Conservation (phyloP, 345 rosid genomes). For the rapeseed (Brassica napus) region DNA sequence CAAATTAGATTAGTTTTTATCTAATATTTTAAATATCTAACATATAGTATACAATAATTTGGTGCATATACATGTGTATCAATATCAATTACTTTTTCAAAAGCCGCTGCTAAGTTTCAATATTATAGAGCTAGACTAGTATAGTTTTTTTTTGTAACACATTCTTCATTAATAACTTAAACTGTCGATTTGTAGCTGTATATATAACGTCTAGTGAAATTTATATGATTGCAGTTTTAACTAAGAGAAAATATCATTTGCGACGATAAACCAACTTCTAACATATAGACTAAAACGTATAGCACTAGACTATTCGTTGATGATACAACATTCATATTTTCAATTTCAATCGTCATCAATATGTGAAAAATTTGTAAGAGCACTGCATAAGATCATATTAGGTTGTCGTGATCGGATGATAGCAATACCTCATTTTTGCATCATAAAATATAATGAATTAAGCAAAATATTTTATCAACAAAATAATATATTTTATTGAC, state of each 20-base stretch:
- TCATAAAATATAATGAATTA: conserved; percentile 21
- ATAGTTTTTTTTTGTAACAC: no score
- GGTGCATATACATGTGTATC: not conserved
- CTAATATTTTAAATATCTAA: not conserved
- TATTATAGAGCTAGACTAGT: not conserved
- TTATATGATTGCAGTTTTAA: not conserved
- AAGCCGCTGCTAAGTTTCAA: not conserved
- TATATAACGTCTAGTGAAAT: not conserved
- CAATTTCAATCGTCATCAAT: conserved; percentile 1
- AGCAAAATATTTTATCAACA: not conserved
- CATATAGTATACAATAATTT: not conserved
- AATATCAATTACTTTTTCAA: not conserved
- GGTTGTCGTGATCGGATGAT: conserved; percentile 30
- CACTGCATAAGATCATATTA: conserved; percentile 10
- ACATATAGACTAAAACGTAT: not conserved
- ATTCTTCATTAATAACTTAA: no score
- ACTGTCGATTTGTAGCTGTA: not conserved
- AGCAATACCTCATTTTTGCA: conserved; percentile 43
- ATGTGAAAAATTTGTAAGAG: conserved; percentile 11
- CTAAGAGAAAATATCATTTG: not conserved
- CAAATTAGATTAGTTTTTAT: not conserved
- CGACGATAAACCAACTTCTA: not conserved
- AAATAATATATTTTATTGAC: not conserved
- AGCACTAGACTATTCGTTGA: not conserved
- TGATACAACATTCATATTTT: not conserved